Evolutionary conservation across 345 rosid genomes (phyloP), one percentile per base, ranked within the genome.

Genomic region (Citrus trifoliata): DNA sequence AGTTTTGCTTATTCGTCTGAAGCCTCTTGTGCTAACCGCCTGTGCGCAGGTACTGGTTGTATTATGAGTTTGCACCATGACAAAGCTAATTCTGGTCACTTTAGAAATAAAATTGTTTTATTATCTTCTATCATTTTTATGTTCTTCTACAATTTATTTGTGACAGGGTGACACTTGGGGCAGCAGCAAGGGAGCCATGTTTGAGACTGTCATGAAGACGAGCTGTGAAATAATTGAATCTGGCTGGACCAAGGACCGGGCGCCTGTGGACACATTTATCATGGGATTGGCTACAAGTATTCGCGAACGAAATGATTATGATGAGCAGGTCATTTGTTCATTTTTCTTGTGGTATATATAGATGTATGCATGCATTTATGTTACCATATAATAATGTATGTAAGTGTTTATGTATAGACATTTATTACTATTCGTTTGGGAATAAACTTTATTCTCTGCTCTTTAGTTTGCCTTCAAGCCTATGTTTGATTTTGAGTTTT

Each of bases 211-310:
- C 81, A 83, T 90, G 91, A 90, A 87, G 83, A 88, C 98, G 71
- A 88, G 95, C 76, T 89, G 92, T 77, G 92, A 92, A 86, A 90
- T 94, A 81, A 94, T 94, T 82, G 95, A 94, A 86, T 90, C 92
- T 90, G 93, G 95, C 63, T 97, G 98, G 99, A 73, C 84, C 85
- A 97, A 88, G 84, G 98, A 97, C 84, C 94, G 98, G 28, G 91
- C 97, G 78, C 98, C 99, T 66, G 91, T 97, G 78, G 98, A 97
- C 86, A 94, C 97, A 76, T 97, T 93, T 87, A 90, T 97, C 80
- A 88, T 87, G 90, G 98, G 98, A 62, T 83, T 96, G 85, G 97
- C 95, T 46, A 82, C 94, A 83, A 91, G 93, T 71, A 87, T 96
- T 53, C 97, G 98, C 51, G 99, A 96, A 83, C 88, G 95, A 85